A percentile compares a stretch with the other conserved stretches of the same genome.
These are phyloP conservation scores for Nicotiana tomentosiformis DNA, from an alignment of 257 asterid genomes.

Conservation along the genomic window DNA sequence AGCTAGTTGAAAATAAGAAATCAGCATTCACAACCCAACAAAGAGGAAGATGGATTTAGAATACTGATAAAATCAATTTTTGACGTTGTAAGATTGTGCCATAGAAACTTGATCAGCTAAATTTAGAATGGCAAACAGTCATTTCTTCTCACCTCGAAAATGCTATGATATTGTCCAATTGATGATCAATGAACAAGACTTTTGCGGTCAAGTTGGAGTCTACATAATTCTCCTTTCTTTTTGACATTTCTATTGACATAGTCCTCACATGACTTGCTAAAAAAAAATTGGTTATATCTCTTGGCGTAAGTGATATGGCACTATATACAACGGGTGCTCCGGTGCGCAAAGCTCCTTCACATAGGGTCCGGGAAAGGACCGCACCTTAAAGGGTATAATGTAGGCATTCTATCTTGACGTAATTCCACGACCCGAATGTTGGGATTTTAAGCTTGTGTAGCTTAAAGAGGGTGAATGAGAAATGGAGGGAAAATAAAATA, in stretches of 20 bases:
- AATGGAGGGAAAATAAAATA: too few species aligned
- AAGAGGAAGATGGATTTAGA: not conserved
- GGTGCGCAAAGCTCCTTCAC: too few species aligned
- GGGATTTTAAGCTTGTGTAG: too few species aligned
- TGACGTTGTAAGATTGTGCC: too few species aligned
- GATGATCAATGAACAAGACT: not conserved
- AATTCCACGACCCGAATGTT: too few species aligned
- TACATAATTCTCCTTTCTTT: not conserved
- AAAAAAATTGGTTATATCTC: not conserved
- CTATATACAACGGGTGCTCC: not conserved
- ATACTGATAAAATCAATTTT: not conserved
- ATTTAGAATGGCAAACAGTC: not conserved
- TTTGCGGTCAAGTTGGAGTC: not conserved
- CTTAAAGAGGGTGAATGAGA: too few species aligned
- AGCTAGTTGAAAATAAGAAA: not conserved
- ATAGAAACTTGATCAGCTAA: too few species aligned
- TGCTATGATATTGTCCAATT: not conserved
- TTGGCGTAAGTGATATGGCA: not conserved
- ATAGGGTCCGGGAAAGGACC: fast-evolving
- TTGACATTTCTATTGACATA: constrained; percentile 2
- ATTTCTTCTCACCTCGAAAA: not conserved
- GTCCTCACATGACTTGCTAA: not conserved
- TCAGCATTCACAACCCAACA: not conserved
- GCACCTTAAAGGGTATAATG: too few species aligned
- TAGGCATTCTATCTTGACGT: too few species aligned